Evolutionary conservation across 2,329 filamentous ascomycete genomes (phyloP).

Genomic region (Xylaria multiplex): DNA sequence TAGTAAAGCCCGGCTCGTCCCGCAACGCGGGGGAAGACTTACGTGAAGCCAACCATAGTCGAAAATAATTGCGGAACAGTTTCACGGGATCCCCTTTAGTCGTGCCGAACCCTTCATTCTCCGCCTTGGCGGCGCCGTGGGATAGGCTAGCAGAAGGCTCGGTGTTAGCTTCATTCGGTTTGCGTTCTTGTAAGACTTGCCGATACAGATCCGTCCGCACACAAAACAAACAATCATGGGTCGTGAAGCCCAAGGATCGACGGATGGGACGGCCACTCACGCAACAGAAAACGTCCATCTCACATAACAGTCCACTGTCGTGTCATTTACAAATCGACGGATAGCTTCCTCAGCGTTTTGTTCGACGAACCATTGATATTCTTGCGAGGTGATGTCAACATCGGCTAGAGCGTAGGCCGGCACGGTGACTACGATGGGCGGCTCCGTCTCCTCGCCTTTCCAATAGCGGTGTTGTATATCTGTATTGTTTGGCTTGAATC

Average conservation of each 20-base stretch:
- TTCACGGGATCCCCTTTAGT: conserved; percentile 45
- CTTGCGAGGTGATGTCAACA: conserved; percentile 49
- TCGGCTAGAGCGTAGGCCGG: conserved; percentile 55
- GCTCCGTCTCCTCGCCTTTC: conserved; percentile 47
- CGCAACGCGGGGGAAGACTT: conserved; percentile 42
- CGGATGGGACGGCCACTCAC: conserved; percentile 40
- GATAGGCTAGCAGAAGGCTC: conserved; percentile 17
- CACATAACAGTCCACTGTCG: conserved; percentile 43
- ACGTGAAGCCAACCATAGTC: conserved; percentile 61
- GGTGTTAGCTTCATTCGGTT: conserved; percentile 16
- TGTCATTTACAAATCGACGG: conserved; percentile 41
- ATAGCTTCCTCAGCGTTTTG: conserved; percentile 47
- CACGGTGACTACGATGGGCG: conserved; percentile 45
- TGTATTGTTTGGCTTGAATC: conserved; percentile 51
- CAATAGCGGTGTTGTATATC: conserved; percentile 56
- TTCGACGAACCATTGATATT: conserved; percentile 53
- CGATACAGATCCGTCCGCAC: not conserved
- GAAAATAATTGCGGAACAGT: conserved; percentile 55
- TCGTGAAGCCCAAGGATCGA: not conserved
- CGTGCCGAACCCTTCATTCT: conserved; percentile 25
- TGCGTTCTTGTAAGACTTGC: not conserved
- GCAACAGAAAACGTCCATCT: conserved; percentile 46
- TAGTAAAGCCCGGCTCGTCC: not conserved
- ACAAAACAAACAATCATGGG: conserved; percentile 12
- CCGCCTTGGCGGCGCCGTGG: conserved; percentile 21